phyloP scores from a whole-genome alignment of 352 stramenopile genomes.

The Phytophthora boehmeriae region DNA sequence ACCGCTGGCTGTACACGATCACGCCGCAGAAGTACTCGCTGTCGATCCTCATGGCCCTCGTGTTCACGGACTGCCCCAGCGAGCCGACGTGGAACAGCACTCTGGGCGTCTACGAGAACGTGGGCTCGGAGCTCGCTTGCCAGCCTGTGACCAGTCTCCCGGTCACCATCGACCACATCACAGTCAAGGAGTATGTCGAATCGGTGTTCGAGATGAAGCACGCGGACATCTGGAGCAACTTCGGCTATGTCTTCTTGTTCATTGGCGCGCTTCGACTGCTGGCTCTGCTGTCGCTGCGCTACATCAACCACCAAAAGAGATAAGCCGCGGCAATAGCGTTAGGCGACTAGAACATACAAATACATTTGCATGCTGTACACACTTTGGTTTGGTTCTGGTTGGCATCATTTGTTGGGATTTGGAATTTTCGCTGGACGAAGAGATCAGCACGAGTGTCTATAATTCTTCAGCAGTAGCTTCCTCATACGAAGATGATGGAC shows the following conservation, averaged over 20 bases:
- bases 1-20: slow-evolving; percentile 39
- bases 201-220: slow-evolving; percentile 26
- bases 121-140: slow-evolving; percentile 23
- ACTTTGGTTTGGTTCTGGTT: too few species aligned
- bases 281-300: slow-evolving; percentile 36
- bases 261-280: slow-evolving; percentile 31
- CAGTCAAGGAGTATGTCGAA: slow-evolving; percentile 26
- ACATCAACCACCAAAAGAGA: slow-evolving; percentile 43
- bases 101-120: slow-evolving; percentile 17
- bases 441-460: too few species aligned
- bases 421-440: too few species aligned
- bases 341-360: too few species aligned
- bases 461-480: too few species aligned
- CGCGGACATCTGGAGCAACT: slow-evolving; percentile 41
- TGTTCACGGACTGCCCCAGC: slow-evolving; percentile 31
- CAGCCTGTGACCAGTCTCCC: slow-evolving; percentile 23
- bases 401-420: too few species aligned
- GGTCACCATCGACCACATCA: slow-evolving; percentile 20
- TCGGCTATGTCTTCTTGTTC: slow-evolving; percentile 33
- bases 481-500: too few species aligned
- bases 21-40: slow-evolving; percentile 36
- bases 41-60: slow-evolving; percentile 17
- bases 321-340: neutral
- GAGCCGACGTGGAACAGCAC: slow-evolving; percentile 32
- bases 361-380: too few species aligned